Evolutionary conservation across 257 asterid genomes (phyloP).

Genomic region (Nicotiana benthamiana): DNA sequence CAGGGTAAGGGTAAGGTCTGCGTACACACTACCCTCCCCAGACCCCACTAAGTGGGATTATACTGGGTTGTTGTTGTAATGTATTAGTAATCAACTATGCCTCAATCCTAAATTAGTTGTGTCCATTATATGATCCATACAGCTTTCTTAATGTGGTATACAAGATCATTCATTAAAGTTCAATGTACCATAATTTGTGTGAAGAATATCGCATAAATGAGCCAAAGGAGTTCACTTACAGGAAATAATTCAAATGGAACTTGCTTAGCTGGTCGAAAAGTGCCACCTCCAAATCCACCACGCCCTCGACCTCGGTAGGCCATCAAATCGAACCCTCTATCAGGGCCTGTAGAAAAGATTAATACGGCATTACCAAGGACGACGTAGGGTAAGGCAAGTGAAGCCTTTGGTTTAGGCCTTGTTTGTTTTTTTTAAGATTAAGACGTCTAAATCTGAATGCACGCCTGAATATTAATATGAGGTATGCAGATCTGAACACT

Average conservation of each 20-base stretch:
- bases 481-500: no score
- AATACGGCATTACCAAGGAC: neutral
- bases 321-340: neutral
- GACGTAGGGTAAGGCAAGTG: no score
- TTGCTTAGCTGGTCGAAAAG: conserved; percentile 18
- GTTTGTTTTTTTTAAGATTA: no score
- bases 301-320: no score
- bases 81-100: neutral
- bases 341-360: neutral
- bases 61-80: no score
- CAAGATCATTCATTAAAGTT: neutral
- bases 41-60: no score
- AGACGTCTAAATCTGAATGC: no score
- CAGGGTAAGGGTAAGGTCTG: no score
- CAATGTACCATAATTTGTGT: neutral
- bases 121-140: neutral
- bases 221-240: conserved; percentile 14
- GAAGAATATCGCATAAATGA: neutral
- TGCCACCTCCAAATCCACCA: conserved; percentile 11
- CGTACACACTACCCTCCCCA: no score
- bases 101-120: neutral
- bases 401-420: no score
- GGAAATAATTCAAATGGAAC: conserved; percentile 40
- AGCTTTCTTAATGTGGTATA: neutral
- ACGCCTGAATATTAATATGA: no score